Evolutionary conservation across 768 basidiomycete species (phyloP), one percentile per base, ranked within the genome.

Genomic region (Chalciporus sphaerocephalus): DNA sequence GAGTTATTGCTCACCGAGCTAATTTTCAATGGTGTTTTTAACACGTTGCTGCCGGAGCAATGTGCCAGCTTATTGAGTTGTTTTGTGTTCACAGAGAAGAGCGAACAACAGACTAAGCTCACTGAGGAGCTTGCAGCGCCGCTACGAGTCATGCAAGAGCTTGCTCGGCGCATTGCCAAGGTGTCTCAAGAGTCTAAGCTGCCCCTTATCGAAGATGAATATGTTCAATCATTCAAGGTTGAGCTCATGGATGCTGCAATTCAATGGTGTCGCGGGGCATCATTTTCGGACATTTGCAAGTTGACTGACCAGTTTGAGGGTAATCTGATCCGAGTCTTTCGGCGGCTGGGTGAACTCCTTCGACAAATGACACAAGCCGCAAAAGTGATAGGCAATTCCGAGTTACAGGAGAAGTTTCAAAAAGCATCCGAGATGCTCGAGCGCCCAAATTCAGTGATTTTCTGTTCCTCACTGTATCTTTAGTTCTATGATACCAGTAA

Each of bases 71-170:
- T 99, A n/a, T 71, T 98, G 13, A 95, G 92, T 58, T 98, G 95
- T 61, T 99, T 99, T 61, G 96, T 99, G 25, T 98, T 98, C 67
- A 79, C 84, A 4, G 96, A 99, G 66, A 98, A 97, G 92, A 92
- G 88, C 60, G 92, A 94, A 57, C 86, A 92, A 57, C 69, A 73
- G 22, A 87, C 84, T 6, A 89, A 86, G 59, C 76, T 97, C 42
- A 90, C 90, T 55, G 94, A 98, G 63, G 96, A 98, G 52, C 79
- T 98, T 17, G 91, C 92, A 0, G 85, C 87, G 0, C 96, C 95
- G 2, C 69, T 99, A 22, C 83, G 96, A 0, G 80, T 89, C 16
- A 92, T 98, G 86, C 95, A 98, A 69, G 96, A 99, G 64, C 80
- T 89, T 32, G 95, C 96, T 0, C 72, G 92, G 25, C 81, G 92